Conservation (phyloP, 768 basidiomycete genomes). For the Boletus reticulatus region DNA sequence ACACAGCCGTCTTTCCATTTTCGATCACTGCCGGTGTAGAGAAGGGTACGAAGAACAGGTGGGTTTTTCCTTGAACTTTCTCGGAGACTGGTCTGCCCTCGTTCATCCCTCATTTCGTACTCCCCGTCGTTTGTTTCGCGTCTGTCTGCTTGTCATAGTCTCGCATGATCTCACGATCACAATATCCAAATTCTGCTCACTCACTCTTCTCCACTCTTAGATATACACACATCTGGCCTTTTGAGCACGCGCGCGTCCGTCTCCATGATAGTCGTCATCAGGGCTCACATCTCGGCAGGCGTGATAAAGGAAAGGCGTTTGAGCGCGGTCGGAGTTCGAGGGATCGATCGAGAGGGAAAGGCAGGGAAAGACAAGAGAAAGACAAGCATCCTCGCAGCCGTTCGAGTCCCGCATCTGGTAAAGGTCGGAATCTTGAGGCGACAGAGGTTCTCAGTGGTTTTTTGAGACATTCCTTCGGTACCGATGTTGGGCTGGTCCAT, state of each 20-base stretch:
- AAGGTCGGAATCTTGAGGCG: background rate
- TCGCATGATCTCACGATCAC: background rate
- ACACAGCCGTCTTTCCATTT: slow-evolving; percentile 58
- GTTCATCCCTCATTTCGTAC: background rate
- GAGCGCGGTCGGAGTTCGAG: slow-evolving; percentile 16
- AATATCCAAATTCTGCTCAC: slow-evolving; percentile 5
- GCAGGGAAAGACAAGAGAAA: slow-evolving; percentile 1
- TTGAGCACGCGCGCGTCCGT: slow-evolving; percentile 89
- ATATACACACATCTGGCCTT: slow-evolving; percentile 97
- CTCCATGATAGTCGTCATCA: slow-evolving; percentile 43
- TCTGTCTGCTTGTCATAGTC: background rate
- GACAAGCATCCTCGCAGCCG: slow-evolving; percentile 17
- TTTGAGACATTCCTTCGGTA: slow-evolving; percentile 6
- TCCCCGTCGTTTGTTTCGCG: background rate
- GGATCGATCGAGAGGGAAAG: slow-evolving; percentile 7
- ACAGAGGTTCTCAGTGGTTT: background rate
- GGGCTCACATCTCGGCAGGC: slow-evolving; percentile 28
- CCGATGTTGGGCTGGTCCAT: background rate
- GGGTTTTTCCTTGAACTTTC: slow-evolving; percentile 16
- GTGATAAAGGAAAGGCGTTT: slow-evolving; percentile 16
- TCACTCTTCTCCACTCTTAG: slow-evolving; percentile 35
- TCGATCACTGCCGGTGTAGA: slow-evolving; percentile 96
- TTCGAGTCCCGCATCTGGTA: slow-evolving; percentile 18
- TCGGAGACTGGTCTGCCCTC: too few relatives aligned
- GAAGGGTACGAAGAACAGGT: slow-evolving; percentile 93